Percentiles rank a stretch among this genome's conserved stretches.
phyloP scores from a whole-genome alignment of 192 early-diverging fungal species.

The Entomortierella lignicola region DNA sequence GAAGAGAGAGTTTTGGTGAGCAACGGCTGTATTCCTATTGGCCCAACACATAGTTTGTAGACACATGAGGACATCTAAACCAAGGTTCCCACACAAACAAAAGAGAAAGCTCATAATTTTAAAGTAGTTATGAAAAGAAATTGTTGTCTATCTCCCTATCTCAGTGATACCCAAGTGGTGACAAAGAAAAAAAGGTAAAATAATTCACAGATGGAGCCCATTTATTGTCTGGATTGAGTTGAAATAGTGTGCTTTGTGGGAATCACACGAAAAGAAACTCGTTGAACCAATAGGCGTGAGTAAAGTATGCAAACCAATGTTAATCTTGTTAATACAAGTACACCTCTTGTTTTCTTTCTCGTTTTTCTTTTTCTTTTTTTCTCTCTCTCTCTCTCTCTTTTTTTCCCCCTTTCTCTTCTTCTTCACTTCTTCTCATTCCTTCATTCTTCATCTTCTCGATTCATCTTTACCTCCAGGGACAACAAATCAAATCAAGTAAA shows the following conservation, averaged over 20 bases:
- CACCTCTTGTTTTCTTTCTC: neutral
- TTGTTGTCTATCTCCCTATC: no score
- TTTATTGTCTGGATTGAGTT: no score
- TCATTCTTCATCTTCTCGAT: neutral
- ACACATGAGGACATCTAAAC: constrained; percentile 8
- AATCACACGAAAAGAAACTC: constrained; percentile 11
- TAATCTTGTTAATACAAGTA: neutral
- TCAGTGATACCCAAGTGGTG: no score
- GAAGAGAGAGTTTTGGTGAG: no score
- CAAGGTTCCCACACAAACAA: constrained; percentile 8
- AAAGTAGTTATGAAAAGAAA: no score
- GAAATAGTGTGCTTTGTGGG: neutral
- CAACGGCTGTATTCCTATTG: constrained; percentile 36
- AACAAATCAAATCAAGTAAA: neutral
- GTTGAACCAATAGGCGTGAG: constrained; percentile 22
- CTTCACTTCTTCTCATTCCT: neutral
- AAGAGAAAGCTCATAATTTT: no score
- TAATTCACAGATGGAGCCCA: no score
- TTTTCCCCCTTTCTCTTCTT: constrained; percentile 5
- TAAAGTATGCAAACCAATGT: neutral
- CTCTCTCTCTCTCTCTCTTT: neutral
- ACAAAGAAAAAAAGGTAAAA: no score
- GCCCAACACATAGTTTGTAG: constrained; percentile 2
- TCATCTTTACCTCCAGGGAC: neutral
- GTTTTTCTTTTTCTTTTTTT: neutral